phyloP scores from a whole-genome alignment of 1,284 basidiomycete species.

The Fistulinella cinereoalba region DNA sequence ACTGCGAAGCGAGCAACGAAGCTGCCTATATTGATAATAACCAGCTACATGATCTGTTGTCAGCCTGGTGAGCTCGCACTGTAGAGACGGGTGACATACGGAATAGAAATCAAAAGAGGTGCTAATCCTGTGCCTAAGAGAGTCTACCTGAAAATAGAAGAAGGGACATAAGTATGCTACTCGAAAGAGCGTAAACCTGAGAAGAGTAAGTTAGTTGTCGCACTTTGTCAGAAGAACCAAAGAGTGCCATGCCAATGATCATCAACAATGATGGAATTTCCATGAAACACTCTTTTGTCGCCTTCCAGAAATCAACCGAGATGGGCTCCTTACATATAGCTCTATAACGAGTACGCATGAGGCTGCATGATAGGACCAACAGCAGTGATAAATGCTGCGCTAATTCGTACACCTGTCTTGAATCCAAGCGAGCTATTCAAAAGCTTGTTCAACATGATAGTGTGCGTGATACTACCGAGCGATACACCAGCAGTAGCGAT shows the following conservation, averaged over 20 bases:
- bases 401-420: constrained; percentile 27
- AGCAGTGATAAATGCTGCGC: constrained; percentile 29
- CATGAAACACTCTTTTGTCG: constrained; percentile 20
- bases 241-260: constrained; percentile 21
- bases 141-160: constrained; percentile 33
- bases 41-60: constrained; percentile 31
- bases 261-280: constrained; percentile 27
- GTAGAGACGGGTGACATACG: constrained; percentile 8
- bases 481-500: constrained; percentile 32
- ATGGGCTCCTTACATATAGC: not conserved
- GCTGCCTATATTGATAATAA: constrained; percentile 44
- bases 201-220: not conserved
- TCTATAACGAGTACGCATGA: constrained; percentile 28
- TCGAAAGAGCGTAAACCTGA: constrained; percentile 25
- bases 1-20: constrained; percentile 40
- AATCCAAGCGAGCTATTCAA: constrained; percentile 31
- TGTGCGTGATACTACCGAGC: constrained; percentile 30
- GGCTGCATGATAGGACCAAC: constrained; percentile 27
- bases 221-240: not conserved
- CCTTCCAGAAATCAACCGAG: constrained; percentile 15
- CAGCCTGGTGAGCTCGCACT: not conserved
- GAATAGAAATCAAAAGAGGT: constrained; percentile 30
- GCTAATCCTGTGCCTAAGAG: constrained; percentile 25
- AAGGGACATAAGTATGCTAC: constrained; percentile 22
- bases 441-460: constrained; percentile 43